Base-by-base conservation (phyloP, 768 basidiomycete species). In the Tylopilus intermedius region DNA sequence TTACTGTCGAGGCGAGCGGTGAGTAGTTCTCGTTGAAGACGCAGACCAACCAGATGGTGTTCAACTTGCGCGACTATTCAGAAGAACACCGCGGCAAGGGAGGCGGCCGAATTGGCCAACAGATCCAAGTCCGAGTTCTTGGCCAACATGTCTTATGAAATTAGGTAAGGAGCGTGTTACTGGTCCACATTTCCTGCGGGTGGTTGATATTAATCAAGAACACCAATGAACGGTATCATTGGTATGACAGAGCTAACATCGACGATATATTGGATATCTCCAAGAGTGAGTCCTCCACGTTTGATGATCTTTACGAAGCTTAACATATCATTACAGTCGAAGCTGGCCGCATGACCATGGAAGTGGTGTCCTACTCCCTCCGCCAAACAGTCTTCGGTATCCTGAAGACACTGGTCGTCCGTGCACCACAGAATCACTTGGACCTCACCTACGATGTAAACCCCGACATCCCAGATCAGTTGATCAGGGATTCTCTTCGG, bases 21-120 rank as follows among this genome's bases (percentile, higher is more conserved):
- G 96, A 99, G 72, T 98, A 98, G 96, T 94, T 98, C 72, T 94
- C 91, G 45, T 79, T 99, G 74, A 98, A 99, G 79, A 96, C 93
- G 1, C 95, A 95, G 72, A 94, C 94, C 76, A 94, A 94, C 62
- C 90, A 96, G 72, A 99, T 98, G 96, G 92, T 99, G 51, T 95
- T 91, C 76, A 94, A 94, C 62, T 79, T 99, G 71, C 79, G 96
- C 24, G 94, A 98, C 67, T 59, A 96, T 99, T 47, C 95, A 97
- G 79, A 96, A 94, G 84, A 98, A 99, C 67, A 98, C 94, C 2
- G 89, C 90, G 21, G 96, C 96, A 7, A 82, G 94, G 65, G 94
- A 97, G 70, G 94, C 94, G 0, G 96, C 96, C 40, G 96, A 99
- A 71, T 70, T 95, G 65, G 96, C 96, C n/a, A 98, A 99, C 69